These are phyloP conservation scores for Phaeomoniella chlamydospora DNA, from an alignment of 2,329 filamentous ascomycete genomes.

Conservation along the genomic window DNA sequence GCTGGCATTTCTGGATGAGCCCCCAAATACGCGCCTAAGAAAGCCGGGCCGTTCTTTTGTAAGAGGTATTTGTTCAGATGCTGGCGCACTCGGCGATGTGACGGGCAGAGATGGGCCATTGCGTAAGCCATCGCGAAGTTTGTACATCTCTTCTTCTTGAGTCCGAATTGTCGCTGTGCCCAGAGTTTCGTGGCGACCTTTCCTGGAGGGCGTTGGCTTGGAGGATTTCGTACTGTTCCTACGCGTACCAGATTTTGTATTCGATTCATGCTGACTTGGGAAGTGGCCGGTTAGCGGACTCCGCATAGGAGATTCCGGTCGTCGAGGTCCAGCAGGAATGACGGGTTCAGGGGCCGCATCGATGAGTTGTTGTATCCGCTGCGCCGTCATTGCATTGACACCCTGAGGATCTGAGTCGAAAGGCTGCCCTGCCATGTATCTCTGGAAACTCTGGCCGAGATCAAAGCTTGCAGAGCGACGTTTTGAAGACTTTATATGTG, in stretches of 20 bases:
- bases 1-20: slow-evolving; percentile 45
- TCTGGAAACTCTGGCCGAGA: slow-evolving; percentile 13
- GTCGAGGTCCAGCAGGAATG: slow-evolving; percentile 64
- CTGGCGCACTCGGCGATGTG: slow-evolving; percentile 30
- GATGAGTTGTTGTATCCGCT: slow-evolving; percentile 30
- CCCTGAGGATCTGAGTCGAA: not conserved
- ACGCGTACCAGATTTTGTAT: slow-evolving; percentile 17
- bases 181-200: slow-evolving; percentile 22
- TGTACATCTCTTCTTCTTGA: slow-evolving; percentile 11
- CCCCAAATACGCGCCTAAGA: slow-evolving; percentile 75
- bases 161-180: slow-evolving; percentile 18
- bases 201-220: slow-evolving; percentile 20
- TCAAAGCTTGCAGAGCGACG: slow-evolving; percentile 31
- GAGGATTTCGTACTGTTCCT: slow-evolving; percentile 29
- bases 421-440: not conserved
- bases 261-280: not conserved
- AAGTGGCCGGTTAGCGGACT: slow-evolving; percentile 13
- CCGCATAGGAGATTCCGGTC: slow-evolving; percentile 24
- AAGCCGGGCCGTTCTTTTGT: slow-evolving; percentile 68
- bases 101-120: slow-evolving; percentile 27
- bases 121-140: slow-evolving; percentile 11
- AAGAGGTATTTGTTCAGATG: slow-evolving; percentile 29
- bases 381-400: not conserved
- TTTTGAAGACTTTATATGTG: slow-evolving; percentile 16
- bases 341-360: slow-evolving; percentile 79